Base-by-base conservation (phyloP, 305 asterid genomes). In the Fraxinus xanthoxyloides region DNA sequence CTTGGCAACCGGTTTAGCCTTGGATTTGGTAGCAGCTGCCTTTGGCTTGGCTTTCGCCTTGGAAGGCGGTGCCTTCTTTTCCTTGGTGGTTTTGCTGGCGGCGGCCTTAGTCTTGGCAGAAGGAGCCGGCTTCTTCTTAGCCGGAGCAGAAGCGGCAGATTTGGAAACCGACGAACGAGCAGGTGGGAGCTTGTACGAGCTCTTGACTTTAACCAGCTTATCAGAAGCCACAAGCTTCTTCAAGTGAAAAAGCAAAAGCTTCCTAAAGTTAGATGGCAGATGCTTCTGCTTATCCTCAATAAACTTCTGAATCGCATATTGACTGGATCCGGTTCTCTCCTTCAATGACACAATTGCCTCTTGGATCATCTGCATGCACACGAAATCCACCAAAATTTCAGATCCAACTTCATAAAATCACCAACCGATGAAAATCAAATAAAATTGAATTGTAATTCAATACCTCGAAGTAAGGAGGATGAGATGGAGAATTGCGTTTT, bases 401-500 rank as follows among this genome's bases (percentile, higher is more conserved):
- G 90, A 85, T 83, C 90, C 8, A 77, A 83, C n/a, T 74, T 61
- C 75, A 31, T 43, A 7, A 21, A 12, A 78, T 70, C 7, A 17
- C 26, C 77, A 77, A n/a, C 59, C 13, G 9, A 32, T 3, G 23
- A 3, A 28, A 26, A 72, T 13, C 13, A 1, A 78, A 51, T 43
- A 36, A 9, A 77, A 81, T 7, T 17, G 15, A 32, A n/a, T 32
- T 48, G 5, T 12, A 72, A 74, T 9, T 19, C 19, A 69, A 73
- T 89, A 92, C 99, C 93, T 95, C 99, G 24, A 92, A 88, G 92
- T 95, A 95, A 5, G 99, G 88, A 4, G 99, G 99, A 40, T 94
- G 99, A 46, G 93, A 17, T 0, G 96, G 73, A 3, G 91, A 26
- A n/a, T 13, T 81, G 10, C 92, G 90, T 90, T 90, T 94, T 34